Conservation (phyloP, 805 yeast species). For the Yarrowia deformans region DNA sequence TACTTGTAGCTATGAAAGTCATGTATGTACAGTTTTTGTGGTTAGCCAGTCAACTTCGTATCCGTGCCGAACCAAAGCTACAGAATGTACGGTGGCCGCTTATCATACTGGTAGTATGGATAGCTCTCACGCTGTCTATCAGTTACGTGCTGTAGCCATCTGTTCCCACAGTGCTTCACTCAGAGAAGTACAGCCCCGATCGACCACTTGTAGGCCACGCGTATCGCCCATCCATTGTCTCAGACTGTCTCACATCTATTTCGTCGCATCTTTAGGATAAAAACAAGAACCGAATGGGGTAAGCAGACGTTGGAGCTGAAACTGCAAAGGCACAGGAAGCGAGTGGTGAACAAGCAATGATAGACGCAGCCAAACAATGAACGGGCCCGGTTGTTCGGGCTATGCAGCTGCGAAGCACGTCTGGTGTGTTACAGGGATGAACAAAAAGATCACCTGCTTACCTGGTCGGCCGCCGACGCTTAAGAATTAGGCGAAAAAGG, state of each 20-base stretch:
- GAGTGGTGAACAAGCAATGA: not conserved
- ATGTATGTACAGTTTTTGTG: no score
- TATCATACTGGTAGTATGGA: no score
- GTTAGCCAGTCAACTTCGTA: no score
- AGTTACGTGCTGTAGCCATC: no score
- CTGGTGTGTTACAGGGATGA: conserved; percentile 1
- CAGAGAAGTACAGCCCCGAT: no score
- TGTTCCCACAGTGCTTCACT: no score
- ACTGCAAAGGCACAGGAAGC: not conserved
- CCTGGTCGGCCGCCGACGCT: not conserved
- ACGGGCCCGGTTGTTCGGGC: not conserved
- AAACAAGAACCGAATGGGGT: not conserved
- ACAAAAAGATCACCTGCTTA: not conserved
- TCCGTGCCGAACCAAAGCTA: no score
- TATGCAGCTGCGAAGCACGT: not conserved
- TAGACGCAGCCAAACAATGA: not conserved
- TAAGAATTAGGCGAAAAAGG: not conserved
- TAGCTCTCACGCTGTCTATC: no score
- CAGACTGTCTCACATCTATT: not conserved
- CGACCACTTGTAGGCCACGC: no score
- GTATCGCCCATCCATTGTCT: not conserved
- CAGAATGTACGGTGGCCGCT: no score
- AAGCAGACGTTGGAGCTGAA: conserved; percentile 15
- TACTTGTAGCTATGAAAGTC: no score
- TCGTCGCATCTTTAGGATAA: no score